Evolutionary conservation across 257 asterid genomes (phyloP), one percentile per base, ranked within the genome.

Genomic region (Schizonepeta tenuifolia): DNA sequence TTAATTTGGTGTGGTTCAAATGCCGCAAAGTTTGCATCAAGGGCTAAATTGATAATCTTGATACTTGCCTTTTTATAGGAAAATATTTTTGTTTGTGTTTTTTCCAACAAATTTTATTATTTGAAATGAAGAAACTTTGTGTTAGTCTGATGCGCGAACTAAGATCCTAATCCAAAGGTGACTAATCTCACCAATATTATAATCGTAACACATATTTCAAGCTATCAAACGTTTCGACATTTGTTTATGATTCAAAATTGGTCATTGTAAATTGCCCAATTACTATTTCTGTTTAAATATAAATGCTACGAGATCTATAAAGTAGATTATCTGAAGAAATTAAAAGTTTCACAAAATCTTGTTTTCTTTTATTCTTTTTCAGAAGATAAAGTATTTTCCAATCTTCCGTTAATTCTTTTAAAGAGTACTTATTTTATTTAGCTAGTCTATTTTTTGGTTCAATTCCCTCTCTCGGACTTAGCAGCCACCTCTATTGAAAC

Each of bases 401-500:
- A 13, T 66, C 43, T 22, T 24, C 12, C 14, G 28, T 18, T 2
- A 2, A 35, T 14, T 38, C 43, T 9, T 38, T 38, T 8, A 7
- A 5, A 31, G 36, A 31, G 28, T n/a, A n/a, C n/a, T n/a, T 61
- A 17, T 51, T 51, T 51, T 54, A 9, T 21, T 54, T 11, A 54
- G 7, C 11, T 51, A 18, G 12, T 8, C 6, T 49, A 49, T 5
- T n/a, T 6, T 50, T 31, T 35, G 17, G 2, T 61, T n/a, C n/a
- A n/a, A n/a, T n/a, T 50, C 53, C 55, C 14, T 72, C 51, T 61
- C 24, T 31, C 51, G 76, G 40, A 31, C 38, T 59, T 28, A 41
- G 36, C 57, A 7, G 62, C 69, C 24, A 33, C 64, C 66, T 36
- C 7, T 38, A 7, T 43, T 15, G 57, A 7, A 21, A 17, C 21